phyloP scores from a whole-genome alignment of 352 stramenopile species.

The Pythium plurisporium region DNA sequence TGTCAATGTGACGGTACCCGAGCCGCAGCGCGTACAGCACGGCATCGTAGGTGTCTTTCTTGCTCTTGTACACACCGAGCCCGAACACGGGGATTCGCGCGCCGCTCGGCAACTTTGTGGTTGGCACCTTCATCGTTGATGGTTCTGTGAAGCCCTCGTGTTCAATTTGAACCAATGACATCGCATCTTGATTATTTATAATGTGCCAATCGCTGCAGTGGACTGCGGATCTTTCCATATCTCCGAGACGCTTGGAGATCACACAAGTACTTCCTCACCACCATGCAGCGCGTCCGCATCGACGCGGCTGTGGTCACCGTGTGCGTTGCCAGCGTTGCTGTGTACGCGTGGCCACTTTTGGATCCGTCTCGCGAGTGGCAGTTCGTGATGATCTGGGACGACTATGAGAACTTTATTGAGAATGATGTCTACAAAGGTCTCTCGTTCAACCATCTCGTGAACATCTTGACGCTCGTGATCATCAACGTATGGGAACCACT shows the following conservation, averaged over 20 bases:
- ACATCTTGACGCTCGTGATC: conserved; percentile 46
- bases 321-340: not conserved
- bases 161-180: conserved; percentile 1
- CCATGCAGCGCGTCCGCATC: not conserved
- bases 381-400: conserved; percentile 52
- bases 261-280: no score
- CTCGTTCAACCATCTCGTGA: conserved; percentile 24
- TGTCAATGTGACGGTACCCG: conserved; percentile 89
- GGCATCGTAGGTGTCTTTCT: conserved; percentile 38
- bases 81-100: conserved; percentile 39
- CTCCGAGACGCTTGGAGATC: no score
- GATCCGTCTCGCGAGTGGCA: conserved; percentile 30
- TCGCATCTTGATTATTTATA: not conserved
- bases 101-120: conserved; percentile 36
- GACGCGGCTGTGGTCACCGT: not conserved
- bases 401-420: conserved; percentile 51
- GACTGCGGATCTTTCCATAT: conserved; percentile 18
- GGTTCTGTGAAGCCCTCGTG: not conserved
- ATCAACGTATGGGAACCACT: conserved; percentile 74
- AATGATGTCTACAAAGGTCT: conserved; percentile 49
- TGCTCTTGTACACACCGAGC: conserved; percentile 44
- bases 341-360: conserved; percentile 19
- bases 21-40: conserved; percentile 50
- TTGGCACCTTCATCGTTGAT: not conserved
- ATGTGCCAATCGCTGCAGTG: conserved; percentile 10